Evolutionary conservation across 2,329 filamentous ascomycete genomes (phyloP), one percentile per base, ranked within the genome.

Genomic region (Epichloe brachyelytri): DNA sequence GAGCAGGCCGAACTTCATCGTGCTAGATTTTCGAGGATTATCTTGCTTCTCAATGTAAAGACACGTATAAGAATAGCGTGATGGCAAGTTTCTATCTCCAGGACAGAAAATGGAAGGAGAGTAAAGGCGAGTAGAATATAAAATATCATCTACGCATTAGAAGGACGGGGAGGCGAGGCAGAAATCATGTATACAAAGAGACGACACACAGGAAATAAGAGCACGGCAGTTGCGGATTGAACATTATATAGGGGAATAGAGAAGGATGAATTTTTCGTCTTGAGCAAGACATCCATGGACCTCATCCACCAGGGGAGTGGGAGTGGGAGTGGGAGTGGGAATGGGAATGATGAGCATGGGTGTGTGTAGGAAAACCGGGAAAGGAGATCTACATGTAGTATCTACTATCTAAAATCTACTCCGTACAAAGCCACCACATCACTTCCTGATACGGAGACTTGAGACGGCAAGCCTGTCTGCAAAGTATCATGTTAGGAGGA

Each of bases 1-100:
- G 14, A 53, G 7, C 37, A 51, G 30, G 38, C 19, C 19, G 48
- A 47, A 48, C 50, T 53, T 50, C 54, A 56, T 59, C 15, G 6
- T 39, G 39, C n/a, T 7, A 15, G n/a, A n/a, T 10, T 17, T 37
- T 40, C 43, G 14, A 15, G 33, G 15, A n/a, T 46, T 15, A 37
- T 5, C 30, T 14, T 36, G 12, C 10, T 41, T 36, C n/a, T 17
- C 33, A 33, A 4, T 15, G 30, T 20, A 14, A 19, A 22, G 22
- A 41, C 19, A 8, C n/a, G 26, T 22, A 48, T n/a, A 34, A 34
- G 11, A 36, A 10, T 10, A 30, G 22, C 8, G 11, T 15, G 30
- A 17, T 5, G 7, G 20, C 8, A 30, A 22, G n/a, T 37, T 47
- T 39, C n/a, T 33, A 43, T 50, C 48, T 38, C 41, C 48, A 30